Evolutionary conservation across 139 green algal species (phyloP), one percentile per base, ranked within the genome.

Genomic region (Zygnema circumcarinatum): DNA sequence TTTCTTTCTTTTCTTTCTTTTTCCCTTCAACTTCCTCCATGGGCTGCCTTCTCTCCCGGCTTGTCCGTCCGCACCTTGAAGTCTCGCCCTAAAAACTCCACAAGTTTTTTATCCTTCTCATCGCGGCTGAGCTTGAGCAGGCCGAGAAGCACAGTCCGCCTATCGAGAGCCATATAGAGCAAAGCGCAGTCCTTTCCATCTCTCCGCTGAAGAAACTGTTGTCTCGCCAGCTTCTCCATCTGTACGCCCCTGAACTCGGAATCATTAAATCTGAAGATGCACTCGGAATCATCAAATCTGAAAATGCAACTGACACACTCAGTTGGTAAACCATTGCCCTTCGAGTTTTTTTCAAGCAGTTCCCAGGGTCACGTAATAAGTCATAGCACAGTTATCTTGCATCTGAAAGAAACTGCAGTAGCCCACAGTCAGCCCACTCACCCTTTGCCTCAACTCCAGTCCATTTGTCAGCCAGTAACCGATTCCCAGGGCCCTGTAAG

Each of bases 31-130:
- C 47, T 62, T 25, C 47, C 7, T n/a, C n/a, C n/a, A n/a, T n/a
- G n/a, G n/a, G n/a, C n/a, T n/a, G n/a, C n/a, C n/a, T n/a, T n/a
- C n/a, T n/a, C n/a, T n/a, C n/a, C n/a, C n/a, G n/a, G n/a, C n/a
- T n/a, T n/a, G n/a, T n/a, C 47, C 47, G 7, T 62, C 16, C 47
- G 7, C 47, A 38, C 76, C 35, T 1, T 90, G 79, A 98, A 98
- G 92, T 98, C 93, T 1, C 93, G 90, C 0, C 81, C 38, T 38
- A 98, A 91, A 80, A 98, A 98, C 32, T 98, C 96, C 0, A 94
- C 90, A 21, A 96, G 80, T 89, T 95, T 95, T 35, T 83, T 83
- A 76, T 95, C 87, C 20, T 47, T 74, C 29, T 91, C 87, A 67
- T 91, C 85, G 2, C 47, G 22, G 76, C 85, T 95, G 76, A 53